Evolutionary conservation across 257 asterid species (phyloP), one percentile per base, ranked within the genome.

Genomic region (Haberlea rhodopensis): DNA sequence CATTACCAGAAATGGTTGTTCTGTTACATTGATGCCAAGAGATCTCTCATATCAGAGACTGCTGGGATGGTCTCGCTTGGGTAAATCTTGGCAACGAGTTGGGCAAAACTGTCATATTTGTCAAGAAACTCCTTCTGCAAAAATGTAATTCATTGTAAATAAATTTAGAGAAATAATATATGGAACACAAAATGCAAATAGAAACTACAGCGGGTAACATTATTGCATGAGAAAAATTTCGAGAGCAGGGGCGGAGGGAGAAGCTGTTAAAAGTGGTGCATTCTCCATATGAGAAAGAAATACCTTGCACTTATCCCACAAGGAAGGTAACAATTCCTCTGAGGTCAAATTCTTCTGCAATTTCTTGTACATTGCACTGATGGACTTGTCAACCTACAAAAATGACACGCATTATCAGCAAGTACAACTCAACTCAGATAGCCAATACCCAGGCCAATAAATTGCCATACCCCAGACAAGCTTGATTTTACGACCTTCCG

Each of bases 261-360:
- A 15, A 24, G 60, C 46, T 29, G 26, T 18, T 59, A 28, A 48
- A 68, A 26, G 57, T 49, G 55, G 56, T 53, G 29, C 73, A 60
- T 2, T 21, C 34, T 37, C 19, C 40, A 31, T 15, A 57, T 52
- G 10, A 53, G 13, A 31, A 57, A 63, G 19, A 68, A 45, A 52
- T 87, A 92, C 99, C 99, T 92, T 89, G 88, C 94, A 89, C 75
- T 94, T 94, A 73, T 94, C 99, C 97, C 99, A 94, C 53, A 94
- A 62, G 37, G 99, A 90, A 79, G 99, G 97, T 85, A 90, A 66
- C 65, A 94, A 80, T 77, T 94, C 99, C 78, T 94, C 99, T 0
- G 91, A 80, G 11, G 95, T 79, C 74, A 90, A 65, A 73, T 87
- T 86, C 87, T 82, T 94, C 80, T 90, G 99, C 74, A 94, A 62